Evolutionary conservation across 2,329 filamentous ascomycete species (phyloP).

Genomic region (Diaporthe citri): DNA sequence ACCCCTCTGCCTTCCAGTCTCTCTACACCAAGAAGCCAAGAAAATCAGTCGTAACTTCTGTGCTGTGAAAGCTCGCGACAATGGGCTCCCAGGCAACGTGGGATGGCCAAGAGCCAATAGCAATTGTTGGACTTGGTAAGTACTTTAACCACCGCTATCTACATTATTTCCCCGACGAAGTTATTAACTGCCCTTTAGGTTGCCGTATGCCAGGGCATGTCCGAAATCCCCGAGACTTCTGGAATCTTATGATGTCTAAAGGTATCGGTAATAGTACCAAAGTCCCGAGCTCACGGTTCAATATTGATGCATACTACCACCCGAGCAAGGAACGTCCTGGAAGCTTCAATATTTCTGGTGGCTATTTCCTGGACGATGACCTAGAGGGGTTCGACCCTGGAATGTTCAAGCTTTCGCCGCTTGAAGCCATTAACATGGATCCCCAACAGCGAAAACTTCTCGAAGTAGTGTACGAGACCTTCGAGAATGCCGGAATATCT

Average conservation of each 20-base stretch:
- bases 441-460: neutral
- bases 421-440: neutral
- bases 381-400: neutral
- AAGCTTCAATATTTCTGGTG: neutral
- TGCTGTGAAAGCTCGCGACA: no score
- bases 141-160: no score
- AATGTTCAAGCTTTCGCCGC: neutral
- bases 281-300: neutral
- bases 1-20: no score
- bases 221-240: neutral
- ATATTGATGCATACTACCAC: neutral
- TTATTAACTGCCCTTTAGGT: neutral
- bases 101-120: neutral
- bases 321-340: neutral
- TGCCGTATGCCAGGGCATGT: neutral
- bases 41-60: no score
- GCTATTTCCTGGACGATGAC: neutral
- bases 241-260: neutral
- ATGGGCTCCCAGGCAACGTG: no score
- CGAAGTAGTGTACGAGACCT: neutral
- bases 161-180: neutral
- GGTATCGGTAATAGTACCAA: neutral
- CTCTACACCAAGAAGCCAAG: no score
- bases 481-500: no score
- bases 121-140: neutral